A percentile compares a stretch with the other conserved stretches of the same genome.
Evolutionary conservation across 148 eudicot genomes (phyloP).

Genomic region (Nyssa sinensis): DNA sequence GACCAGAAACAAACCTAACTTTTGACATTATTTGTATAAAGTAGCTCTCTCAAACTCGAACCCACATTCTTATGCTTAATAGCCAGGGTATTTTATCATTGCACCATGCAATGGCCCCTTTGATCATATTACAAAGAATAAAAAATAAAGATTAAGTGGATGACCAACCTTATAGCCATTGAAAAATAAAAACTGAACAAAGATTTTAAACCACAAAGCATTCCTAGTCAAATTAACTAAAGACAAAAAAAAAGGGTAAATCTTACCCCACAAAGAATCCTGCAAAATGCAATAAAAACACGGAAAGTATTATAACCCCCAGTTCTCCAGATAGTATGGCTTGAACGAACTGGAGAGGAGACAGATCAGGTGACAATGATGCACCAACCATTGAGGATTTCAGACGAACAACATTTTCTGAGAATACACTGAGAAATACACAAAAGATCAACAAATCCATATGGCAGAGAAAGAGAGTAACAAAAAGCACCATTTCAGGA

Average conservation of each 20-base stretch:
- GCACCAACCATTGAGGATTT: constrained; percentile 38
- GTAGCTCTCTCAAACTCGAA: too few species aligned
- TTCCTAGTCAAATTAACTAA: background rate
- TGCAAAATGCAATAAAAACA: constrained; percentile 52
- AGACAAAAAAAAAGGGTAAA: background rate
- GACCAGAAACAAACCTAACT: too few species aligned
- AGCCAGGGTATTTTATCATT: too few species aligned
- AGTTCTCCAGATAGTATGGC: constrained; percentile 47
- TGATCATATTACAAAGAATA: too few species aligned
- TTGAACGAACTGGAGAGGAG: constrained; percentile 32
- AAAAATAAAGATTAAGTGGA: too few species aligned
- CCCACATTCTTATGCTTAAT: too few species aligned
- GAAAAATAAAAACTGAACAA: background rate
- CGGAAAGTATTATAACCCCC: constrained; percentile 45
- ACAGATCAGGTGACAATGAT: constrained; percentile 32
- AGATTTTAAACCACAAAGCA: background rate
- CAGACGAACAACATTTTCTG: constrained; percentile 58
- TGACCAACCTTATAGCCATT: too few species aligned
- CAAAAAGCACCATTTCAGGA: background rate
- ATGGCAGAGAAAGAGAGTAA: background rate
- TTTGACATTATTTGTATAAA: too few species aligned
- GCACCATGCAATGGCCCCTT: too few species aligned
- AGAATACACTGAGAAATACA: constrained; percentile 48
- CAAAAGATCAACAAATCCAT: constrained; percentile 1
- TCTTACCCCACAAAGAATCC: constrained; percentile 68